These are phyloP conservation scores for Termitomyces sp. DNA, from an alignment of 768 basidiomycete species.

Conservation along the genomic window DNA sequence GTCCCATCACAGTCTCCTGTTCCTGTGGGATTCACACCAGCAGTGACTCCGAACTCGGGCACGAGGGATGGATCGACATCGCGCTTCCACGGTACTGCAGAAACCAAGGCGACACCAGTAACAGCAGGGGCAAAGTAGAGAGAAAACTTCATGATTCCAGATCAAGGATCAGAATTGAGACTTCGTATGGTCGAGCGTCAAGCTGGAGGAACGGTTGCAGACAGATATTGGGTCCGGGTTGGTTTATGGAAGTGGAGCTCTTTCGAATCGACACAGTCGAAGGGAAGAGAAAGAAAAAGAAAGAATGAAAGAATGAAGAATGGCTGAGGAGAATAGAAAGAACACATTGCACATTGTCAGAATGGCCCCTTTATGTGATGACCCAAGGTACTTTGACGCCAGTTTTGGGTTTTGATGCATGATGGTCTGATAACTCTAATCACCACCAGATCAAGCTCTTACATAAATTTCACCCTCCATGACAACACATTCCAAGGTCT, in stretches of 20 bases:
- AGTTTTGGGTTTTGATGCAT: neutral
- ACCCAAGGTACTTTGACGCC: neutral
- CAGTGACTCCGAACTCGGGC: constrained; percentile 51
- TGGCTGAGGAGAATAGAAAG: neutral
- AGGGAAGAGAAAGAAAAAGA: neutral
- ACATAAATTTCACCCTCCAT: neutral
- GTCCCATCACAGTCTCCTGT: constrained; percentile 60
- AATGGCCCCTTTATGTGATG: neutral
- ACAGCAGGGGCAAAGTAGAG: constrained; percentile 23
- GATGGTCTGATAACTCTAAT: neutral
- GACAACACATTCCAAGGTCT: neutral
- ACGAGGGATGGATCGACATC: constrained; percentile 39
- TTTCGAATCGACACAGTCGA: constrained; percentile 18
- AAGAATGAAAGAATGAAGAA: neutral
- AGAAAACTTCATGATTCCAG: constrained; percentile 27
- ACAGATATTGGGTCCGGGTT: neutral
- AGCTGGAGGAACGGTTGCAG: constrained; percentile 10
- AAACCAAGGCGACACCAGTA: constrained; percentile 24
- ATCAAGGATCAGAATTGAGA: neutral
- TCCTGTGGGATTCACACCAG: constrained; percentile 60
- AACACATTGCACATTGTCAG: neutral
- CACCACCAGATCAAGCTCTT: neutral
- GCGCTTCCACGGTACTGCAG: constrained; percentile 37
- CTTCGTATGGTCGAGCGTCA: constrained; percentile 4
- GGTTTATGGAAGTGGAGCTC: neutral